Conservation (phyloP, 768 basidiomycete genomes). For the Tricholoma saponaceum region DNA sequence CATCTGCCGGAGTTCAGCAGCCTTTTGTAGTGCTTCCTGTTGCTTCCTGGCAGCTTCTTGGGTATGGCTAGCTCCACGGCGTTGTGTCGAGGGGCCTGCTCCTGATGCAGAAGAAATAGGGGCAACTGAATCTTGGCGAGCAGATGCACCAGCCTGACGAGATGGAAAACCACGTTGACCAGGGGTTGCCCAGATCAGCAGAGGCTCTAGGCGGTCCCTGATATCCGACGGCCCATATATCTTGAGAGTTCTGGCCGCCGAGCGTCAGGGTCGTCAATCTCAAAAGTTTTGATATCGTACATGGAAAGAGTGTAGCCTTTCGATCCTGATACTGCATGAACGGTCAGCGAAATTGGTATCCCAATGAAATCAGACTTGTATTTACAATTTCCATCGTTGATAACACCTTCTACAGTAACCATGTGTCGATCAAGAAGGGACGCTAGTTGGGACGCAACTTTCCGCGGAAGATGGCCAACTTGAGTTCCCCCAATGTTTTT, state of each 20-base stretch:
- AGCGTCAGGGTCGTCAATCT: neutral
- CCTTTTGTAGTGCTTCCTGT: constrained; percentile 53
- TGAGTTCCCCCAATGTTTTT: constrained; percentile 68
- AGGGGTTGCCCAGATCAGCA: constrained; percentile 73
- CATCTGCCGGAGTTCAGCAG: constrained; percentile 63
- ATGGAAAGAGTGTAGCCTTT: constrained; percentile 53
- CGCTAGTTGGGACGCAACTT: constrained; percentile 55
- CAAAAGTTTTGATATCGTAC: constrained; percentile 33
- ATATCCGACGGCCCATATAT: constrained; percentile 69
- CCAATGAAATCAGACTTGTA: neutral
- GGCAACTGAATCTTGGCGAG: constrained; percentile 10
- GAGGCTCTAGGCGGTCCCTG: constrained; percentile 57
- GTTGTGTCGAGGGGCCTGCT: constrained; percentile 15
- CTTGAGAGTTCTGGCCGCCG: constrained; percentile 50
- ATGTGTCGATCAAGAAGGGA: constrained; percentile 62
- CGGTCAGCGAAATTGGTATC: constrained; percentile 1
- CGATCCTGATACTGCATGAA: constrained; percentile 35
- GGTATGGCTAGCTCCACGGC: constrained; percentile 18
- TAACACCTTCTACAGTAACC: constrained; percentile 70
- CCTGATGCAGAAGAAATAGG: constrained; percentile 11
- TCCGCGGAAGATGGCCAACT: constrained; percentile 77
- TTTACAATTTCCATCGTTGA: constrained; percentile 67
- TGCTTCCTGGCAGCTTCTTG: constrained; percentile 40
- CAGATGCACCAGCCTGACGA: constrained; percentile 11
- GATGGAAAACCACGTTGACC: constrained; percentile 53